Evolutionary conservation across 768 basidiomycete species (phyloP), one percentile per base, ranked within the genome.

Genomic region (Filobasidium floriforme): DNA sequence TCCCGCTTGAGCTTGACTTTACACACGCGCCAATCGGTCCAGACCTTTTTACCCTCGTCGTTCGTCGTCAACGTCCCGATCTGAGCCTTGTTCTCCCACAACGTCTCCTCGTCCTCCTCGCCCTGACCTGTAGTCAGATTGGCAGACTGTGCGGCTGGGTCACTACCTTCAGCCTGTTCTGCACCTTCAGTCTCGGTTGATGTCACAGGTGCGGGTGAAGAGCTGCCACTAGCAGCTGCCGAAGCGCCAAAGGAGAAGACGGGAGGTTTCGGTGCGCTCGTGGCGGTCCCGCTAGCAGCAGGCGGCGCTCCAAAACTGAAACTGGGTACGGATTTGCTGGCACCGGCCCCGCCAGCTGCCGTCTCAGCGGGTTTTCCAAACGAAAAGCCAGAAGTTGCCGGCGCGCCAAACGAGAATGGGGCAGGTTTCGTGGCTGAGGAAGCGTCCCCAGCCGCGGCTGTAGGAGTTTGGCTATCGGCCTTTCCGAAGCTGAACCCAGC

Each of bases 41-140:
- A 68, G 15, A 37, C 37, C 49, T 37, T 52, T 11, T 51, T 44
- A 7, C 61, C 62, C 22, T 63, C 43, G 9, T 59, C 61, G 22
- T 68, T 51, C 40, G 18, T 51, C 7, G 46, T 18, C 28, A 51
- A 62, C n/a, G 43, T 43, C 15, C 60, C 60, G 40, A 68, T 32
- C 22, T 55, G 40, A 18, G 49, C 62, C 37, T 51, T 52, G 57
- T 57, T 51, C 40, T 68, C 62, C 62, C 62, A 68, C 15, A 68
- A n/a, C 12, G 67, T 68, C n/a, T 61, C 59, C 41, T 68, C 67
- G 49, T 64, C 62, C 51, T 68, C 67, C 43, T 68, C 67, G 10
- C 67, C 67, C 14, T 41, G 40, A 22, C 67, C 67, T n/a, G 55
- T 22, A 19, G 67, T 62, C 10, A 68, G 26, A 32, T 40, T 43